These are phyloP conservation scores for Microcera coccophila DNA, from an alignment of 2,329 filamentous ascomycete species.

Conservation along the genomic window DNA sequence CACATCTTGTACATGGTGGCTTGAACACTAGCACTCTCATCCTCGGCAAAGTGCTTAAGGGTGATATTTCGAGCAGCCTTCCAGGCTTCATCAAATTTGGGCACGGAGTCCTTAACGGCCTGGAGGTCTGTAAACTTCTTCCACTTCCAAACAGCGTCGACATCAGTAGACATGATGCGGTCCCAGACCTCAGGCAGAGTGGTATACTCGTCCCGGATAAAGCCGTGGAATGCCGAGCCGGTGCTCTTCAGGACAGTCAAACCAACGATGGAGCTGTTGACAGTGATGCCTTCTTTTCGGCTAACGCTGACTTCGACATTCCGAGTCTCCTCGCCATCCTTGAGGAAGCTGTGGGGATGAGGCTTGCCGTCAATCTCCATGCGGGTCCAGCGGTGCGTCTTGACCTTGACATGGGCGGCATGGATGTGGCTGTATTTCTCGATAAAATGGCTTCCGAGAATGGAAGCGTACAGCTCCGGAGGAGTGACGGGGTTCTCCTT, in stretches of 20 bases:
- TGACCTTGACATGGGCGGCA: conserved; percentile 73
- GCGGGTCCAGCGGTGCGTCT: conserved; percentile 87
- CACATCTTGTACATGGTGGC: conserved; percentile 99
- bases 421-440: conserved; percentile 85
- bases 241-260: conserved; percentile 94
- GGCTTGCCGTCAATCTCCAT: conserved; percentile 82
- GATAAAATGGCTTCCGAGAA: conserved; percentile 84
- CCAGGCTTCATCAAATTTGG: conserved; percentile 76
- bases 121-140: conserved; percentile 61
- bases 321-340: conserved; percentile 84
- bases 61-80: conserved; percentile 75
- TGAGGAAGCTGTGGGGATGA: conserved; percentile 91
- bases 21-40: conserved; percentile 90
- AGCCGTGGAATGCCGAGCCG: conserved; percentile 92
- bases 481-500: conserved; percentile 90
- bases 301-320: conserved; percentile 70
- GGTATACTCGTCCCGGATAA: conserved; percentile 89
- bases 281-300: conserved; percentile 64
- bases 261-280: conserved; percentile 75
- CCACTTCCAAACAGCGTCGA: conserved; percentile 87
- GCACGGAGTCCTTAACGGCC: conserved; percentile 61
- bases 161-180: conserved; percentile 89
- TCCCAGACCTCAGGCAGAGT: conserved; percentile 89
- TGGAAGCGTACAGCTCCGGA: conserved; percentile 85
- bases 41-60: conserved; percentile 84